phyloP scores from a whole-genome alignment of 2,329 filamentous ascomycete genomes.

The Paecilomyces fulvus region DNA sequence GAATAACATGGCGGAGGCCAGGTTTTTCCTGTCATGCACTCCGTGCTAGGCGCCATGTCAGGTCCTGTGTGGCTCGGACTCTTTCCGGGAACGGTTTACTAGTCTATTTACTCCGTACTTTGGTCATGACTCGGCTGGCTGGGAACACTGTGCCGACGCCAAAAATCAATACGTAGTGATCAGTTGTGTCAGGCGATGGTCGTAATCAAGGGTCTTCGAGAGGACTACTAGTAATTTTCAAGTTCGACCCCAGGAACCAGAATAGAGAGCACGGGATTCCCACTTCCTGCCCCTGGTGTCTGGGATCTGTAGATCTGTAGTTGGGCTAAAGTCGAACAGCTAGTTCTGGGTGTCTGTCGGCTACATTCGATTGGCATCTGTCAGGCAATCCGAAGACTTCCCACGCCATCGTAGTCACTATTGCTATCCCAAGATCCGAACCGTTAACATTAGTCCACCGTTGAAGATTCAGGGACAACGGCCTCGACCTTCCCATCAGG shows the following conservation, averaged over 20 bases:
- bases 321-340: not conserved
- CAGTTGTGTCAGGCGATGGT: not conserved
- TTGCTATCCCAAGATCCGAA: not conserved
- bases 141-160: too few relatives aligned
- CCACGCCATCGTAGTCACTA: not conserved
- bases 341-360: not conserved
- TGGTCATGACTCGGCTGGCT: not conserved
- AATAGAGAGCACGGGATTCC: not conserved
- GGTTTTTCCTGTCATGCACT: not conserved
- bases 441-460: not conserved
- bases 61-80: not conserved
- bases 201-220: not conserved
- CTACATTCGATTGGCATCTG: not conserved
- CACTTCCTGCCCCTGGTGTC: not conserved
- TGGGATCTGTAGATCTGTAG: not conserved
- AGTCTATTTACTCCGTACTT: not conserved
- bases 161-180: not conserved
- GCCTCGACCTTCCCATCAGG: not conserved
- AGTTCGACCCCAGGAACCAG: not conserved
- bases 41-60: not conserved
- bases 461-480: not conserved
- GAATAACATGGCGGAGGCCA: not conserved
- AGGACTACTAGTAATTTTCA: not conserved
- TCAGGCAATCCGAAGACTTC: not conserved
- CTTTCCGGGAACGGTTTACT: not conserved